Evolutionary conservation across 1,284 basidiomycete genomes (phyloP).

Genomic region (Mycena sp.): DNA sequence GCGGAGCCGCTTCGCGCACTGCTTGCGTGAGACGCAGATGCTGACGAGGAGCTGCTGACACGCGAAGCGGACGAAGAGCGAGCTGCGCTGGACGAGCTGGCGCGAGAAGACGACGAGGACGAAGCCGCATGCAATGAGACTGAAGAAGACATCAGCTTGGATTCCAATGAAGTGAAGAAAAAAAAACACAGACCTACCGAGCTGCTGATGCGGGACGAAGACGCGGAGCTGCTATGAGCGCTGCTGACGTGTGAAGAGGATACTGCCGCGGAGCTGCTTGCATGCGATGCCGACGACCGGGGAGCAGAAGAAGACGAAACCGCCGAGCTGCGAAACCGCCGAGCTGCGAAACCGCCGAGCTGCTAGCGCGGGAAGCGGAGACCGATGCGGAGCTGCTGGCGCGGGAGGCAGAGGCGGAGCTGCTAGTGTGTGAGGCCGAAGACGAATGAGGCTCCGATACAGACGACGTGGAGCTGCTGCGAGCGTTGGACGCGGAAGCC

Average conservation of each 20-base stretch:
- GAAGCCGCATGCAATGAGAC: neutral
- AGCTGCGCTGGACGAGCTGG: neutral
- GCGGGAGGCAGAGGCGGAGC: neutral
- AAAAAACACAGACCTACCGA: neutral
- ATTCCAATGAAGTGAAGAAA: neutral
- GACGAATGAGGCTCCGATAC: neutral
- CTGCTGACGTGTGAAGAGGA: too few species aligned
- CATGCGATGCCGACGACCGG: too few species aligned
- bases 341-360: too few species aligned
- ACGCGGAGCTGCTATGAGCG: too few species aligned
- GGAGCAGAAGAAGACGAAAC: too few species aligned
- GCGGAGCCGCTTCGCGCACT: neutral
- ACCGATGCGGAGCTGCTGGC: neutral
- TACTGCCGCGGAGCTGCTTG: too few species aligned
- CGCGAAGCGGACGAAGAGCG: neutral
- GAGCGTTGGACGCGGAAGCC: too few species aligned
- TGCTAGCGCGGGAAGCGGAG: neutral
- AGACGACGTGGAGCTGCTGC: neutral
- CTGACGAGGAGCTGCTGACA: neutral
- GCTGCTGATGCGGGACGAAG: too few species aligned
- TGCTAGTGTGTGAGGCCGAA: neutral
- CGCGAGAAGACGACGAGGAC: neutral
- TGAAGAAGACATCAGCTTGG: neutral
- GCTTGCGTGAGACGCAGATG: too few species aligned
- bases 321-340: too few species aligned